phyloP scores from a whole-genome alignment of 2,329 filamentous ascomycete species.

The Volutella citrinella region DNA sequence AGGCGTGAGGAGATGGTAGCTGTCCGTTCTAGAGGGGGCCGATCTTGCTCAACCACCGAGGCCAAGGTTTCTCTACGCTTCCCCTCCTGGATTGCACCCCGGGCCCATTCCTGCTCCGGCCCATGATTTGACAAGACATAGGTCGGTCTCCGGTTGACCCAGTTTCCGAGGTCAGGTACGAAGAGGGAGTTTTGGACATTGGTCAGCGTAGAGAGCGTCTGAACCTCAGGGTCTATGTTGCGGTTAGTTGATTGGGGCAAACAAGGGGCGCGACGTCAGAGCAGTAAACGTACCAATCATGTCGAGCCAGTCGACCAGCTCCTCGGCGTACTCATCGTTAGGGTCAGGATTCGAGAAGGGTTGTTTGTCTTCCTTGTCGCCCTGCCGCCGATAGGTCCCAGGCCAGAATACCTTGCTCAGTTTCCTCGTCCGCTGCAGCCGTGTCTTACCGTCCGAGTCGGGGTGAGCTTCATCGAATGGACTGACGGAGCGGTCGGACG shows the following conservation, averaged over 20 bases:
- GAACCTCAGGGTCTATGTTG: conserved; percentile 71
- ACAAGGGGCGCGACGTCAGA: too few species aligned
- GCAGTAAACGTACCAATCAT: conserved; percentile 32
- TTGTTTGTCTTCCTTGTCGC: conserved; percentile 1
- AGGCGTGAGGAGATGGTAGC: conserved; percentile 66
- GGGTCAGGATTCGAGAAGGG: conserved; percentile 6
- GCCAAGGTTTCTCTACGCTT: conserved; percentile 11
- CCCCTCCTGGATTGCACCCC: conserved; percentile 16
- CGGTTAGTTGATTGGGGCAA: background rate
- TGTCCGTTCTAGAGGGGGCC: conserved; percentile 33
- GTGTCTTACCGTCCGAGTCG: conserved; percentile 2
- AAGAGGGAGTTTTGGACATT: conserved; percentile 91
- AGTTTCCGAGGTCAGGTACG: conserved; percentile 73
- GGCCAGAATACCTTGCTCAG: conserved; percentile 29
- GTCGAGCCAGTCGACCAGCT: conserved; percentile 39
- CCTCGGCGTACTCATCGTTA: conserved; percentile 35
- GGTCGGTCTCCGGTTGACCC: conserved; percentile 73
- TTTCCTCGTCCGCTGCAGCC: conserved; percentile 17
- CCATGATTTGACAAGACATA: conserved; percentile 64
- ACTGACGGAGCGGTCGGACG: conserved; percentile 25
- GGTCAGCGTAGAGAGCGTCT: conserved; percentile 77
- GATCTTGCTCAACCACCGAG: conserved; percentile 8
- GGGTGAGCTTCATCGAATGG: too few species aligned
- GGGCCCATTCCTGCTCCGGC: conserved; percentile 21
- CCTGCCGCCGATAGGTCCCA: conserved; percentile 10